A percentile compares a stretch with the other conserved stretches of the same genome.
Conservation (phyloP, 169 alveolate species). For the Cryptosporidium xiaoi region DNA sequence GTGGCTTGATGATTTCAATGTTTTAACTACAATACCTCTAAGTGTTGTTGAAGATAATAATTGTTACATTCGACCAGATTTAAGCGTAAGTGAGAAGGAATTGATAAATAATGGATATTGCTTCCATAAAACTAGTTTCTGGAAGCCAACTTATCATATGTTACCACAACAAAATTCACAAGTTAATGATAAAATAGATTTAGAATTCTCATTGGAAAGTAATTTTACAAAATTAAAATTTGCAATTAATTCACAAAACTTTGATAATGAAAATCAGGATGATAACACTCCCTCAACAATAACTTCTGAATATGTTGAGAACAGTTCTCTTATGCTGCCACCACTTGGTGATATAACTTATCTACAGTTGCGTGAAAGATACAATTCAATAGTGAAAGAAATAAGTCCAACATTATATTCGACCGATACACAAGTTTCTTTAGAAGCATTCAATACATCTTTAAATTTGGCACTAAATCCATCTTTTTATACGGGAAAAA, state of each 20-base stretch:
- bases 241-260: conserved; percentile 12
- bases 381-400: conserved; percentile 49
- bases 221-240: conserved; percentile 49
- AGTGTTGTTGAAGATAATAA: neutral
- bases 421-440: neutral
- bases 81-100: neutral
- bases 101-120: neutral
- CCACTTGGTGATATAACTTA: conserved; percentile 55
- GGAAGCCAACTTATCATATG: conserved; percentile 71
- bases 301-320: conserved; percentile 49
- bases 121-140: conserved; percentile 33
- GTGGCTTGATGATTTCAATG: conserved; percentile 42
- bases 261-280: neutral
- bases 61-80: no score
- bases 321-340: conserved; percentile 47
- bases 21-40: conserved; percentile 37
- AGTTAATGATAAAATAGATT: conserved; percentile 26
- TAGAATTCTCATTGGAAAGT: conserved; percentile 23
- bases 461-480: conserved; percentile 62
- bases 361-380: conserved; percentile 54
- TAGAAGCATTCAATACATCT: conserved; percentile 60
- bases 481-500: conserved; percentile 17
- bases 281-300: conserved; percentile 68
- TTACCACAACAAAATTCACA: conserved; percentile 26
- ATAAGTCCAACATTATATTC: conserved; percentile 58